These are phyloP conservation scores for Talaromyces sp. DNA, from an alignment of 2,329 filamentous ascomycete species.

Conservation along the genomic window DNA sequence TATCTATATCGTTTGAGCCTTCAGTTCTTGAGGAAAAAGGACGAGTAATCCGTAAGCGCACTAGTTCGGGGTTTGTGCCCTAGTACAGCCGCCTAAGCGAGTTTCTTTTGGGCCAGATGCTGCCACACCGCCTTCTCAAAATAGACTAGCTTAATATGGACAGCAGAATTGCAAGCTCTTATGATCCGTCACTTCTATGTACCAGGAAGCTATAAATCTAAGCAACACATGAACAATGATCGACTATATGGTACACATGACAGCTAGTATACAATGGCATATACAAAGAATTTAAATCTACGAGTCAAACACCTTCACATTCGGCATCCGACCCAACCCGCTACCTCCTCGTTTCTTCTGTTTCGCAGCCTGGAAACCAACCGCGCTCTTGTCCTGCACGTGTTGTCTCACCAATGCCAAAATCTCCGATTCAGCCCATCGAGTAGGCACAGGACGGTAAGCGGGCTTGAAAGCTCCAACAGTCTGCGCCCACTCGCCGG, in stretches of 20 bases:
- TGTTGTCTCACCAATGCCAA: conserved; percentile 73
- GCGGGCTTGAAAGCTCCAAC: conserved; percentile 90
- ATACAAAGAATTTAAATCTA: conserved; percentile 8
- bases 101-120: conserved; percentile 11
- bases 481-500: conserved; percentile 94
- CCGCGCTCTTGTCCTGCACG: conserved; percentile 67
- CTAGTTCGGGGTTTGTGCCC: conserved; percentile 28
- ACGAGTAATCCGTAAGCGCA: conserved; percentile 40
- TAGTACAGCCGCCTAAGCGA: conserved; percentile 20
- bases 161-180: too few species aligned
- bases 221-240: not conserved
- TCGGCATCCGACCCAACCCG: conserved; percentile 49
- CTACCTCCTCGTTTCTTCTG: conserved; percentile 35
- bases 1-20: conserved; percentile 37
- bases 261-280: not conserved
- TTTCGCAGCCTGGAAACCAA: conserved; percentile 38
- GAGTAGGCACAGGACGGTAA: conserved; percentile 79
- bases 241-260: not conserved
- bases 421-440: conserved; percentile 83
- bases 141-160: not conserved
- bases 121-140: conserved; percentile 7
- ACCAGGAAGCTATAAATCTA: too few species aligned
- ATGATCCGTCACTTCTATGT: too few species aligned
- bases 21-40: conserved; percentile 33
- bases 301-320: conserved; percentile 42